These are phyloP conservation scores for Neurospora sublineolata DNA, from an alignment of 495 filamentous ascomycete genomes.

Conservation along the genomic window DNA sequence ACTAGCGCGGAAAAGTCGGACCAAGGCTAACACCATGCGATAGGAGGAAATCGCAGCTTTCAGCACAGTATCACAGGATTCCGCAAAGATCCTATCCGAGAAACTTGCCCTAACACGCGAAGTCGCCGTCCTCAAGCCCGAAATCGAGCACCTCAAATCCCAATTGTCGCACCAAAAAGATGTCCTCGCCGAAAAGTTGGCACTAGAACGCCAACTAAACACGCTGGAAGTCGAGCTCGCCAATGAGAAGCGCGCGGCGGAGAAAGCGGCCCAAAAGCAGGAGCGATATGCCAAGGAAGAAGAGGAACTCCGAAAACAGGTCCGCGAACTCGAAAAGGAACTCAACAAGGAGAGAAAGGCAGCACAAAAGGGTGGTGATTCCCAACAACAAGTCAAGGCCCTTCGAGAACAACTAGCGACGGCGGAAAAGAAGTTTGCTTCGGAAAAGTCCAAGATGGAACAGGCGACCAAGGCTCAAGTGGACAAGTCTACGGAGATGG, in stretches of 20 bases:
- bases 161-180: conserved; percentile 56
- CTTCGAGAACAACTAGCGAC: conserved; percentile 15
- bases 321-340: conserved; percentile 40
- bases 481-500: conserved; percentile 17
- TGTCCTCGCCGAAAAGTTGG: conserved; percentile 60
- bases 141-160: conserved; percentile 64
- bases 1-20: not conserved
- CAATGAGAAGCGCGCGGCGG: conserved; percentile 57
- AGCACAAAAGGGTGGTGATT: conserved; percentile 20
- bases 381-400: conserved; percentile 21
- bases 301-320: conserved; percentile 32
- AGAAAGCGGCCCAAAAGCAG: conserved; percentile 46
- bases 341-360: conserved; percentile 38
- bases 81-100: conserved; percentile 59
- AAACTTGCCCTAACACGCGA: conserved; percentile 66
- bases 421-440: conserved; percentile 16
- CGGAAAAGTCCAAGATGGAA: conserved; percentile 26
- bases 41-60: conserved; percentile 59
- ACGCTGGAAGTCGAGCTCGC: conserved; percentile 70
- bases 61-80: conserved; percentile 49
- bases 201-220: conserved; percentile 61
- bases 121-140: conserved; percentile 55
- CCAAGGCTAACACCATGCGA: conserved; percentile 8
- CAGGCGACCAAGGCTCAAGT: conserved; percentile 20
- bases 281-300: conserved; percentile 30